These are phyloP conservation scores for Auxenochlorella pyrenoidosa DNA, from an alignment of 139 green algal species.

Conservation along the genomic window DNA sequence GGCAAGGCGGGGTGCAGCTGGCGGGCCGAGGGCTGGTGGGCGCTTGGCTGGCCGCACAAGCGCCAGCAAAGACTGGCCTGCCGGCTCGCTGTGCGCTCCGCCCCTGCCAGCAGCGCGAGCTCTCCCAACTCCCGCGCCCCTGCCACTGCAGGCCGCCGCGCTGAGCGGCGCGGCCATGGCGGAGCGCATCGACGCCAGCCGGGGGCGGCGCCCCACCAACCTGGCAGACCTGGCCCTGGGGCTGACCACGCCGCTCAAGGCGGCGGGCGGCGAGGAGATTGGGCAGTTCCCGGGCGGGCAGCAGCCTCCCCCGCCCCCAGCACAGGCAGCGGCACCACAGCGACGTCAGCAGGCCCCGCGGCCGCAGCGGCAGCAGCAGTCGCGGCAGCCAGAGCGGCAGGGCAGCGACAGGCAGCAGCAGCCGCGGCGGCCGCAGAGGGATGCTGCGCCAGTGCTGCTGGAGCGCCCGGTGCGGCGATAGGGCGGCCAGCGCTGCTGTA, in stretches of 20 bases:
- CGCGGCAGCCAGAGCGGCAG: background rate
- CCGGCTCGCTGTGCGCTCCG: too few relatives aligned
- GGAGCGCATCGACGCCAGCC: conserved; percentile 48
- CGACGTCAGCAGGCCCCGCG: background rate
- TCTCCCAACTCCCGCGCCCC: too few relatives aligned
- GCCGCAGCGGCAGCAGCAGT: background rate
- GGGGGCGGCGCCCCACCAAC: background rate
- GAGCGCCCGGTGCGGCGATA: background rate
- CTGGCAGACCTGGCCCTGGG: conserved; percentile 32
- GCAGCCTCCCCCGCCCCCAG: too few relatives aligned
- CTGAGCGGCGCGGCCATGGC: conserved; percentile 72
- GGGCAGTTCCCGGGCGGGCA: conserved; percentile 47
- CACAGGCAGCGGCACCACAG: background rate
- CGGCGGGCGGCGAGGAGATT: conserved; percentile 45
- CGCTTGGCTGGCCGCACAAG: too few relatives aligned
- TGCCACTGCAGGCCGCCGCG: conserved; percentile 64
- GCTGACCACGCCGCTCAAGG: conserved; percentile 35
- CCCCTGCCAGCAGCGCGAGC: too few relatives aligned
- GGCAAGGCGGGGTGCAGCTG: background rate
- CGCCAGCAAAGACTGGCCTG: too few relatives aligned
- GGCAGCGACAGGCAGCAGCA: background rate
- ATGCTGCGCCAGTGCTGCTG: background rate
- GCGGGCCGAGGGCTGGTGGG: too few relatives aligned
- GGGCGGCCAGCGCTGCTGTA: too few relatives aligned
- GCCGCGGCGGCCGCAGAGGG: background rate